These are phyloP conservation scores for Fusarium sp. DNA, from an alignment of 2,329 filamentous ascomycete genomes.

Conservation along the genomic window DNA sequence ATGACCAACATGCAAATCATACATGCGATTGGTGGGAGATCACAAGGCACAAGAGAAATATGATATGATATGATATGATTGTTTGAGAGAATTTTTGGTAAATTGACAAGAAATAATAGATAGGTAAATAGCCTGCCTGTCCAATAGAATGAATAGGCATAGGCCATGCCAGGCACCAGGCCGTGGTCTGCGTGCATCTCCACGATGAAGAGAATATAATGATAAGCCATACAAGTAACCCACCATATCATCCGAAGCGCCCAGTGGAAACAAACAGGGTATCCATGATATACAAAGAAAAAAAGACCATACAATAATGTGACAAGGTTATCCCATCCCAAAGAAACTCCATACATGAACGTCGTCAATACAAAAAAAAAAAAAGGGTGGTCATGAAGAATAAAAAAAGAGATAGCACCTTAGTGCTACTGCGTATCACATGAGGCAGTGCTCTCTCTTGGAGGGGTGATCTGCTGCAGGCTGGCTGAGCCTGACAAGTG, in stretches of 20 bases:
- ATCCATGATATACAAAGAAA: conserved; percentile 36
- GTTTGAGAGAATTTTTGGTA: not conserved
- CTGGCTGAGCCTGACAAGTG: conserved; percentile 34
- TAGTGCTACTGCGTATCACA: conserved; percentile 15
- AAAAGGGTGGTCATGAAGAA: conserved; percentile 20
- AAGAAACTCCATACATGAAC: conserved; percentile 33
- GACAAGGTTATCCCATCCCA: conserved; percentile 2
- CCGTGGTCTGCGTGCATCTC: conserved; percentile 39
- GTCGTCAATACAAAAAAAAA: conserved; percentile 23
- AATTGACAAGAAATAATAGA: conserved; percentile 4
- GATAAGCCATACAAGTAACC: conserved; percentile 8
- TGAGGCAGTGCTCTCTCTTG: conserved; percentile 24
- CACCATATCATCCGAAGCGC: conserved; percentile 27
- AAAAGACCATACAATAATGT: not conserved
- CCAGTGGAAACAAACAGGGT: conserved; percentile 37
- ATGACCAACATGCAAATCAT: conserved; percentile 14
- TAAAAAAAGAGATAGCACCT: conserved; percentile 15
- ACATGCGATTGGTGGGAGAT: not conserved
- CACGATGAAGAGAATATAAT: conserved; percentile 20
- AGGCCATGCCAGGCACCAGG: conserved; percentile 40
- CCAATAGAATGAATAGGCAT: too few relatives aligned
- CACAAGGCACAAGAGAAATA: not conserved
- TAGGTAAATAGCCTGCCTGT: conserved; percentile 15
- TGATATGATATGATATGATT: not conserved
- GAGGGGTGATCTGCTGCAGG: conserved; percentile 19